Evolutionary conservation across 2,329 filamentous ascomycete genomes (phyloP).

Genomic region (Nemania sp.): DNA sequence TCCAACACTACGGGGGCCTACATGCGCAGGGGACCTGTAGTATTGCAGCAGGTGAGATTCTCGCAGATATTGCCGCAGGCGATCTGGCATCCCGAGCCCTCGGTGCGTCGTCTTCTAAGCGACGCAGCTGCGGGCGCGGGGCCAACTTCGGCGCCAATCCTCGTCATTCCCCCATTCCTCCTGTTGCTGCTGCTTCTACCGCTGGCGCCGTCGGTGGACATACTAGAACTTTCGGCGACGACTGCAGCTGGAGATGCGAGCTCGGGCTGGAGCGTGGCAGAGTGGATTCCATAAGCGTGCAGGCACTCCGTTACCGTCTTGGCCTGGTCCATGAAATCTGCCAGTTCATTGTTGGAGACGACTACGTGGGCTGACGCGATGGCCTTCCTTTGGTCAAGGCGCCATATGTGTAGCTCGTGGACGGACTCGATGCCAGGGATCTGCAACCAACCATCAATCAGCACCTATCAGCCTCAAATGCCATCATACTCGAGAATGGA

Average conservation of each 20-base stretch:
- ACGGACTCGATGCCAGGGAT: slow-evolving; percentile 69
- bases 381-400: slow-evolving; percentile 70
- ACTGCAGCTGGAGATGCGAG: slow-evolving; percentile 26
- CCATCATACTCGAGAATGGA: background rate
- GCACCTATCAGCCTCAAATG: background rate
- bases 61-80: slow-evolving; percentile 40
- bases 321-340: slow-evolving; percentile 63
- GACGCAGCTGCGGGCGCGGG: slow-evolving; percentile 29
- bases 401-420: slow-evolving; percentile 76
- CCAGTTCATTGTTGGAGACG: slow-evolving; percentile 60
- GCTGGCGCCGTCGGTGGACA: background rate
- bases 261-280: slow-evolving; percentile 72
- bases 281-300: slow-evolving; percentile 75
- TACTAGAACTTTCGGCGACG: background rate
- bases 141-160: background rate
- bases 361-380: slow-evolving; percentile 73
- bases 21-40: slow-evolving; percentile 29
- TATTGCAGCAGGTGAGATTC: slow-evolving; percentile 39
- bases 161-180: slow-evolving; percentile 9
- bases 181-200: too few relatives aligned
- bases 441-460: slow-evolving; percentile 49
- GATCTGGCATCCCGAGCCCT: slow-evolving; percentile 37
- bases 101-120: slow-evolving; percentile 38
- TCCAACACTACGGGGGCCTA: background rate
- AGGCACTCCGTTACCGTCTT: slow-evolving; percentile 69